Base-by-base conservation (phyloP, 371 early-diverging fungal species). In the Syncephalastrum contaminatum region DNA sequence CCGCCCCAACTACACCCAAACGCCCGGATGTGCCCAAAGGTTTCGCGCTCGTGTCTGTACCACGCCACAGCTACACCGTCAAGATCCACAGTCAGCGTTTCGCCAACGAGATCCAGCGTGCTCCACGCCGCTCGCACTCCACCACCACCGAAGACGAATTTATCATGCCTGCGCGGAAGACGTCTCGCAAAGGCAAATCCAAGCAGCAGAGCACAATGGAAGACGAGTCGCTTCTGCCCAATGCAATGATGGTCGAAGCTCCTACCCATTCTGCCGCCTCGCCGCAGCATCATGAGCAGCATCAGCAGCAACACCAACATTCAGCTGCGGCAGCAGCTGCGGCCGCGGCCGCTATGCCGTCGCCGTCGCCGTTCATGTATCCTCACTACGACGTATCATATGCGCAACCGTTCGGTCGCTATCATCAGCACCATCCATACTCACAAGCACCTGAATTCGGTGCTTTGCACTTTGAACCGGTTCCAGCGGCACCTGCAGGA, bases 61-160 rank as follows among this genome's bases (percentile, higher is more conserved):
- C 75, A n/a, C 55, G 61, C 42, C 62, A 65, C 36, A 48, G 59
- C 1, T 75, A 65, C 51, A 67, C 55, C 48, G 60, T 71, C 21
- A 75, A 71, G 47, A 60, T 69, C 3, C 75, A 75, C 44, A 72
- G 51, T 43, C 72, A 69, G 46, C 64, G 66, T 2, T 51, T 60
- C 45, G 47, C 64, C 1, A 56, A 65, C 25, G 72, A 70, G 27
- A 53, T 61, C 8, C 70, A 69, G 25, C 21, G 62, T 6, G 27
- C 59, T 43, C 66, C 67, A 25, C 56, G 58, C 13, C 43, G 52
- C 4, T 30, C 45, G 43, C 16, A 60, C 19, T 39, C 59, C 53
- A 54, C 51, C n/a, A 42, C 53, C 4, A 48, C 64, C 18, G 54
- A 53, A 44, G 44, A 49, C 30, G 57, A 50, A 25, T 24, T 39